These are phyloP conservation scores for Trypanosoma brucei DNA, from an alignment of 208 protist genomes.

Conservation along the genomic window DNA sequence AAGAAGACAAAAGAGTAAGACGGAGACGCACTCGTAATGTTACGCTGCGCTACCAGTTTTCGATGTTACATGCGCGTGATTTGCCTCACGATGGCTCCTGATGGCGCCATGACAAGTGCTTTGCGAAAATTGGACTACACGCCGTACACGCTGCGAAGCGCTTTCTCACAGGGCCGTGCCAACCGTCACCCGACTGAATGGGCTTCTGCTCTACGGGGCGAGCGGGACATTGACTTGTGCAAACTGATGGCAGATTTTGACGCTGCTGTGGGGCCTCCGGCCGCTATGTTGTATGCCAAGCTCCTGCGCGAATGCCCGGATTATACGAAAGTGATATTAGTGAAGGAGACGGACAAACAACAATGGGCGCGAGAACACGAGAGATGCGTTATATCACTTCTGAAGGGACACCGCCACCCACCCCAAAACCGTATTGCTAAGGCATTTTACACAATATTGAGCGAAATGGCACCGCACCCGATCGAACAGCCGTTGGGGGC, in stretches of 20 bases:
- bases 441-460: constrained; percentile 54
- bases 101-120: constrained; percentile 50
- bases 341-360: constrained; percentile 60
- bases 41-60: no score
- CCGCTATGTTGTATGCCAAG: constrained; percentile 42
- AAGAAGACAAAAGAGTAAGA: no score
- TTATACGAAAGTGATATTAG: constrained; percentile 78
- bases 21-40: no score
- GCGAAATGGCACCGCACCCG: constrained; percentile 41
- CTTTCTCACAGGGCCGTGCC: constrained; percentile 46
- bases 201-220: constrained; percentile 34
- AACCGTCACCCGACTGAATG: constrained; percentile 46
- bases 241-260: constrained; percentile 53
- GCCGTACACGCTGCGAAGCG: constrained; percentile 53
- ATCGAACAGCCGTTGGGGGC: constrained; percentile 1
- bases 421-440: constrained; percentile 30
- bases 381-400: constrained; percentile 28
- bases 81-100: constrained; percentile 65
- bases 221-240: constrained; percentile 23
- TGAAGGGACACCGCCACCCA: constrained; percentile 16
- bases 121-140: constrained; percentile 59
- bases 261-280: constrained; percentile 50
- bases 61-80: constrained; percentile 44
- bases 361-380: constrained; percentile 43
- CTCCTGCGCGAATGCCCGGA: constrained; percentile 50